A percentile compares a stretch with the other conserved stretches of the same genome.
Evolutionary conservation across 2,329 filamentous ascomycete genomes (phyloP).

Genomic region (Albophoma yamanashiensis): DNA sequence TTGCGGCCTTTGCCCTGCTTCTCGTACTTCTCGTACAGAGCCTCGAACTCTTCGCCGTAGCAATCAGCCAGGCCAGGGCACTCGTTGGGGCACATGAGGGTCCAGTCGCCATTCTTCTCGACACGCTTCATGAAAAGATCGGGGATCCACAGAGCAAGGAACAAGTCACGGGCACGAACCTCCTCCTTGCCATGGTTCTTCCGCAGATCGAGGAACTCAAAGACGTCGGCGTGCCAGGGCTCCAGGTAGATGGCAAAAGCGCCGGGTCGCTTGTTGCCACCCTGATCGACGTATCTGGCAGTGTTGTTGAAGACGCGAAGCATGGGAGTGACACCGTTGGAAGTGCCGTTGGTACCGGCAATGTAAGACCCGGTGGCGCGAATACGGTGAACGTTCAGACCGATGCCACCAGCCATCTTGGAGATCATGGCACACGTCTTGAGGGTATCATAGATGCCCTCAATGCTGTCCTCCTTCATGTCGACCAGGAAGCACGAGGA

Average conservation of each 20-base stretch:
- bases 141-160: conserved; percentile 96
- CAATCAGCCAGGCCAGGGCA: conserved; percentile 90
- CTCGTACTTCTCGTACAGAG: conserved; percentile 89
- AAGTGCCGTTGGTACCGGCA: conserved; percentile 93
- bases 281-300: conserved; percentile 95
- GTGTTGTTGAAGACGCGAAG: conserved; percentile 99
- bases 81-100: conserved; percentile 96
- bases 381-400: conserved; percentile 92
- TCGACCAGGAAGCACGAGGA: conserved; percentile 98
- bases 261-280: conserved; percentile 97
- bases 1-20: conserved; percentile 75
- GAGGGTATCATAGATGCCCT: conserved; percentile 97
- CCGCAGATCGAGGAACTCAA: conserved; percentile 91
- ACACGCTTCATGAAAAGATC: conserved; percentile 99
- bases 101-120: conserved; percentile 94
- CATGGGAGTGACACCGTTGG: conserved; percentile 96
- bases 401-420: conserved; percentile 97
- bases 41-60: conserved; percentile 96
- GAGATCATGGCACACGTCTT: conserved; percentile 99
- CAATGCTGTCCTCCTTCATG: conserved; percentile 99
- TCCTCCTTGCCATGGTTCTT: conserved; percentile 99
- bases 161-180: conserved; percentile 89
- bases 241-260: conserved; percentile 98
- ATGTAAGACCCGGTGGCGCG: conserved; percentile 97
- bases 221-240: conserved; percentile 97